phyloP scores from a whole-genome alignment of 75 land plant genomes.

The Pinus taeda region DNA sequence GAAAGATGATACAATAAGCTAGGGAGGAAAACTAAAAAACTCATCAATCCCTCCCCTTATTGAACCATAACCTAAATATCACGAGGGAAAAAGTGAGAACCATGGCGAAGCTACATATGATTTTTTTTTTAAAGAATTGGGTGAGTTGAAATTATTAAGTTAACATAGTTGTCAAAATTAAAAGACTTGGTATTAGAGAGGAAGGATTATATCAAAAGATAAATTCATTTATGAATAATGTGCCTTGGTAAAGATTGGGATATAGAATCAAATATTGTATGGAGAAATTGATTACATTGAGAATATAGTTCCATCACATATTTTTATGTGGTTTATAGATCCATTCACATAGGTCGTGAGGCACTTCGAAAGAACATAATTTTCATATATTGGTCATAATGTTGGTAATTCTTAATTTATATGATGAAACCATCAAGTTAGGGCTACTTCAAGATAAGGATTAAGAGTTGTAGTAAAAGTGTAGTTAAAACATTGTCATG shows the following conservation, averaged over 20 bases:
- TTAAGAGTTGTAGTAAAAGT: too few relatives aligned
- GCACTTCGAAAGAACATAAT: slow-evolving; percentile 8
- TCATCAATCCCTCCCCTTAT: too few relatives aligned
- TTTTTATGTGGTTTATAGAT: slow-evolving; percentile 52
- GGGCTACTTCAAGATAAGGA: slow-evolving; percentile 71
- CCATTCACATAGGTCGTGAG: slow-evolving; percentile 40
- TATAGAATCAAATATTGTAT: slow-evolving; percentile 44
- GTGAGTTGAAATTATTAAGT: slow-evolving; percentile 31
- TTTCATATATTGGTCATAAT: slow-evolving; percentile 60
- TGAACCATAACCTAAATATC: too few relatives aligned
- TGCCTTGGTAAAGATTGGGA: slow-evolving; percentile 79
- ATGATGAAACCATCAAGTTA: slow-evolving; percentile 52
- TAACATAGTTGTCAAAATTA: slow-evolving; percentile 47
- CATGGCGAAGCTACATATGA: too few relatives aligned
- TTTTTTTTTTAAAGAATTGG: slow-evolving; percentile 11
- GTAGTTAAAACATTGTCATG: too few relatives aligned
- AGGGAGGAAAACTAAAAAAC: too few relatives aligned
- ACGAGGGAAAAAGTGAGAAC: background rate
- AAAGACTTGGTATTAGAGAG: slow-evolving; percentile 50
- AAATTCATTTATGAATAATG: slow-evolving; percentile 74
- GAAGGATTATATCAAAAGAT: slow-evolving; percentile 66
- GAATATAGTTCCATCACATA: slow-evolving; percentile 42
- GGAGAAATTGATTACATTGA: slow-evolving; percentile 40
- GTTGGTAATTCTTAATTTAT: slow-evolving; percentile 84
- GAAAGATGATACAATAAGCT: too few relatives aligned